Base-by-base conservation (phyloP, 768 basidiomycete genomes). In the Termitomyces sp. region DNA sequence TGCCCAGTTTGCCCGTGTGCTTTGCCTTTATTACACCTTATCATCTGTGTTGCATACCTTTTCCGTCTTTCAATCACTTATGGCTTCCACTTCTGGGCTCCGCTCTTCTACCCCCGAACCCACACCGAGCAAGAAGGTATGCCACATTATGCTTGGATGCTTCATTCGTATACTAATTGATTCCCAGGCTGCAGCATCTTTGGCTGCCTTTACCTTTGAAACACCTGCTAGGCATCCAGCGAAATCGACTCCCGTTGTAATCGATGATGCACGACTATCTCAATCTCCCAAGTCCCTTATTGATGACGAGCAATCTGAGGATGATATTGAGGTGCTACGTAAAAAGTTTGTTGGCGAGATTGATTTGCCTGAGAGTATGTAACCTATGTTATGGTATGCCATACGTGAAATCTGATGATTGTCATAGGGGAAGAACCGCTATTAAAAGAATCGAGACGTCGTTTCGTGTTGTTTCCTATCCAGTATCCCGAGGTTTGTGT, bases 391-490 rank as follows among this genome's bases (percentile, higher is more conserved):
- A 36, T 46, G 4, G 40, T 49, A 14, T 29, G 38, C 25, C 25
- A 32, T 31, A 15, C 15, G 32, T 31, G 25, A 2, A n/a, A 5
- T 2, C 54, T 55, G 6, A 56, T 20, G 0, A 12, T 8, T 17
- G 51, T 37, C n/a, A 25, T 15, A 88, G 84, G 79, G 57, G 85
- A 91, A 63, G 94, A 96, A 70, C 94, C 94, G 11, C 78, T 98
- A 5, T 77, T 96, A 50, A 89, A 85, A 70, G 86, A 86, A 62
- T 87, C 87, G 0, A 85, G 83, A 58, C 85, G 86, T 56, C 86
- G 96, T 31, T 96, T 97, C 66, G 93, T 96, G 3, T 79, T 98
- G 17, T 97, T 96, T 72, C 96, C 96, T 1, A 96, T 97, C 62
- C 89, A 95, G 70, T 97, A 95, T 69, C 83, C 87, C 63, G 93